These are phyloP conservation scores for Coemansia aciculifera DNA, from an alignment of 192 early-diverging fungal genomes.

Conservation along the genomic window DNA sequence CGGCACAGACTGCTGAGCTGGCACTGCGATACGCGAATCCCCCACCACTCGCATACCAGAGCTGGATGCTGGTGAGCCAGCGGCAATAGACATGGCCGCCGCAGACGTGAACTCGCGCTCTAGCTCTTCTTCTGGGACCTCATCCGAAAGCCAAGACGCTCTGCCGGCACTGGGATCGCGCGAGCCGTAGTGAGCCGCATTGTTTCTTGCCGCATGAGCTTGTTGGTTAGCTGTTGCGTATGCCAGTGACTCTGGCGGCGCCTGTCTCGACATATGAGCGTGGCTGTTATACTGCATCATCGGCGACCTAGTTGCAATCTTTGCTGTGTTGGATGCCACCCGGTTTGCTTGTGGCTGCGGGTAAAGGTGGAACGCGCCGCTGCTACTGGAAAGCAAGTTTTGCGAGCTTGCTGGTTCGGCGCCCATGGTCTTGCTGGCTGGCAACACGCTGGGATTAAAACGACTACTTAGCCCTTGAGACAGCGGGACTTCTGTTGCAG, in stretches of 20 bases:
- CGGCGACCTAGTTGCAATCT: not conserved
- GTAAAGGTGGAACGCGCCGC: conserved; percentile 24
- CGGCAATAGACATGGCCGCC: not conserved
- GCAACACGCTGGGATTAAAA: not conserved
- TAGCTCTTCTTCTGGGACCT: conserved; percentile 29
- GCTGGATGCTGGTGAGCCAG: not conserved
- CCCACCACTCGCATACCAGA: not conserved
- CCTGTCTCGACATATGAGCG: not conserved
- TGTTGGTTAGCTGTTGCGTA: not conserved
- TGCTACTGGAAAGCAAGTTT: not conserved
- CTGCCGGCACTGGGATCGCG: conserved; percentile 12
- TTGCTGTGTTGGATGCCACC: not conserved
- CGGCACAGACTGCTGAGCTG: not conserved
- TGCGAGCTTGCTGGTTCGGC: not conserved
- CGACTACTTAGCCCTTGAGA: not conserved
- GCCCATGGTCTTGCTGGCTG: conserved; percentile 1
- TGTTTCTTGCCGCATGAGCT: not conserved
- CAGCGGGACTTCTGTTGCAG: not conserved
- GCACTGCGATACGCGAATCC: not conserved
- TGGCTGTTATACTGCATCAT: conserved; percentile 2
- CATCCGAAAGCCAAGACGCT: conserved; percentile 44
- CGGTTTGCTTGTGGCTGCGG: conserved; percentile 13
- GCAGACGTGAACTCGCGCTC: conserved; percentile 1
- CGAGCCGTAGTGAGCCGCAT: not conserved
- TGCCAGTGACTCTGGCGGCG: not conserved